Conservation (phyloP, 108 stramenopile genomes). For the Conticribra weissflogii region DNA sequence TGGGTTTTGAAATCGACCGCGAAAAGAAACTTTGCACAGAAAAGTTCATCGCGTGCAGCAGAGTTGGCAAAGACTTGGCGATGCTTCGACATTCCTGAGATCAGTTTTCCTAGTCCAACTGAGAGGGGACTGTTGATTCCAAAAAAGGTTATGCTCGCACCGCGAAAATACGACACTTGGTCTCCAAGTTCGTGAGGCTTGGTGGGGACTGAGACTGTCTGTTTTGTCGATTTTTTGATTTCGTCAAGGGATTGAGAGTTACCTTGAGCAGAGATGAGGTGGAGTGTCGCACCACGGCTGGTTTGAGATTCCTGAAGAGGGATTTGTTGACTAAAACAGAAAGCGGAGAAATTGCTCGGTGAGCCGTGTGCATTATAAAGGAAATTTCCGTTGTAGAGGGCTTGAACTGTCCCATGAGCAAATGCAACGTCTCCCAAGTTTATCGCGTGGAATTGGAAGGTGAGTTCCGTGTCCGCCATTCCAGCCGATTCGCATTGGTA, state of each 20-base stretch:
- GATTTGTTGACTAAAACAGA: constrained; percentile 16
- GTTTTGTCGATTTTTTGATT: neutral
- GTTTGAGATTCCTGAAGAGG: neutral
- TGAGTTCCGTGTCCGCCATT: neutral
- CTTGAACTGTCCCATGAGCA: constrained; percentile 7
- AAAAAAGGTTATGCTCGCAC: neutral
- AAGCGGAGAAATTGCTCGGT: constrained; percentile 28
- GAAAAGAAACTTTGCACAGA: constrained; percentile 5
- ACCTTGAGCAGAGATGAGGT: neutral
- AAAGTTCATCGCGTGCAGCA: neutral
- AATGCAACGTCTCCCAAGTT: neutral
- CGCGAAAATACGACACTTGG: neutral
- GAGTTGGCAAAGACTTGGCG: neutral
- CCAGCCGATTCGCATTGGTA: neutral
- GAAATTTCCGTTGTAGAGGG: constrained; percentile 4
- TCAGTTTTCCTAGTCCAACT: neutral
- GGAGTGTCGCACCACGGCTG: neutral
- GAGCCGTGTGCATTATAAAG: neutral
- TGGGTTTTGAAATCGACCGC: constrained; percentile 2
- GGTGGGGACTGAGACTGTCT: neutral
- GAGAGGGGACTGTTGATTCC: neutral
- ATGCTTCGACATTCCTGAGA: neutral
- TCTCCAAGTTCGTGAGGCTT: neutral
- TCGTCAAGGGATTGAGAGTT: constrained; percentile 1
- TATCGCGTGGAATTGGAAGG: neutral